Evolutionary conservation across 2,329 filamentous ascomycete genomes (phyloP).

Genomic region (Colletotrichum spaethianum): DNA sequence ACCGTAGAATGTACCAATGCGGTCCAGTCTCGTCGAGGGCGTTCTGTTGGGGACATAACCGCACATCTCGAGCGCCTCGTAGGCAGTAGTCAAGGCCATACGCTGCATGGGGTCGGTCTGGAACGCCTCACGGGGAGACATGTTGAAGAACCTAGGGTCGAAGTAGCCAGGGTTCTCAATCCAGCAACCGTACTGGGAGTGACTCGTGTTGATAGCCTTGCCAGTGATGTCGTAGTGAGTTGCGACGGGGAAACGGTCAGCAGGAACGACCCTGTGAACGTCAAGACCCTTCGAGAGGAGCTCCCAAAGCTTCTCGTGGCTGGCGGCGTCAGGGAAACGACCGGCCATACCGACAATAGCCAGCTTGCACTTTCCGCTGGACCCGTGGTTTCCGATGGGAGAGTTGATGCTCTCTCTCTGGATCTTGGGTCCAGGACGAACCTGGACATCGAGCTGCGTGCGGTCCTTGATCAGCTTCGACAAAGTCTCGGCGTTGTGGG

Average conservation of each 20-base stretch:
- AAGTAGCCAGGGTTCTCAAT: conserved; percentile 77
- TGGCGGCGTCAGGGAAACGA: conserved; percentile 58
- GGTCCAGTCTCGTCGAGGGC: conserved; percentile 70
- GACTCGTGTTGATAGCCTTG: conserved; percentile 73
- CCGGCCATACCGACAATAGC: conserved; percentile 80
- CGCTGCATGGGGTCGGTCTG: conserved; percentile 84
- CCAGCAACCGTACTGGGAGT: conserved; percentile 56
- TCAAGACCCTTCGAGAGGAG: conserved; percentile 75
- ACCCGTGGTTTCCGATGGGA: conserved; percentile 63
- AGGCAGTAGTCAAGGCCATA: conserved; percentile 80
- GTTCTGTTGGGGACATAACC: conserved; percentile 79
- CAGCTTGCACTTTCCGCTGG: conserved; percentile 73
- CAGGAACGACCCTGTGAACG: conserved; percentile 70
- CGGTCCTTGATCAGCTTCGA: conserved; percentile 58
- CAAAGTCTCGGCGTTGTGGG: conserved; percentile 63
- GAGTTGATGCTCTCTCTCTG: conserved; percentile 52
- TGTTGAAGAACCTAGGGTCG: conserved; percentile 80
- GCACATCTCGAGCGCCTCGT: conserved; percentile 84
- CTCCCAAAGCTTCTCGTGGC: conserved; percentile 61
- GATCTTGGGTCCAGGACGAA: conserved; percentile 55
- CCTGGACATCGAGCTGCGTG: conserved; percentile 59
- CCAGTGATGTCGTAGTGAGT: conserved; percentile 74
- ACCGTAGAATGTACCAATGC: conserved; percentile 82
- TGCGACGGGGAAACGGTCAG: conserved; percentile 73
- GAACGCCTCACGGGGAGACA: conserved; percentile 76